Evolutionary conservation across 164 flowering plant genomes (phyloP), one percentile per base, ranked within the genome.

Genomic region (Akebia trifoliata): DNA sequence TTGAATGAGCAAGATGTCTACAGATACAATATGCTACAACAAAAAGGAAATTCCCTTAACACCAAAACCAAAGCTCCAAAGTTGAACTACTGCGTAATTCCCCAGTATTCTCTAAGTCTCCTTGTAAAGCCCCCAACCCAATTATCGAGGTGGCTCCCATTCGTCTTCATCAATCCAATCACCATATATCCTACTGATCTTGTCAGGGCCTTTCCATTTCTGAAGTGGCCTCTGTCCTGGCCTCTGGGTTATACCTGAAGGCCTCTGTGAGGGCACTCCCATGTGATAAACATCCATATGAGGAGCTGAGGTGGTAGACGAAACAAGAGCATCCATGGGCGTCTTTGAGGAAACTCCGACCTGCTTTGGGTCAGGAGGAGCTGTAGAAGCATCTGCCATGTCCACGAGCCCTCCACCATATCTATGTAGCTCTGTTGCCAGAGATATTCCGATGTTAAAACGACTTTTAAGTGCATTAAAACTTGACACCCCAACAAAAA

Each of bases 141-240:
- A 12, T 8, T 39, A 68, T 6, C 64, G 72, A 67, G 66, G 54
- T 29, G 60, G 51, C 4, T 72, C 75, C 57, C 65, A 77, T 62
- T 87, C 88, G 38, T 75, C 69, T 61, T 90, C 98, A 54, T 93
- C 98, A 24, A 94, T 90, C 99, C 99, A 94, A 57, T 94, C 99
- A 55, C 99, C 99, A 65, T 93, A 93, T 71, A 94, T 94, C 73
- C 87, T 64, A 61, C 99, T 94, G 69, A 94, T 94, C 72, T 86
- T 94, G 65, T 90, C 87, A 1, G 99, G 99, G 24, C 99, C 99
- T 50, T 93, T 93, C 99, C 99, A 93, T 57, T 90, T 93, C 68
- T 80, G 84, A 43, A 62, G 73, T 11, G 86, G 53, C 49, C 87
- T 79, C 60, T 78, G 84, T 14, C 81, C 87, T 43, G 74, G 71